Base-by-base conservation (phyloP, 2,329 filamentous ascomycete species). In the Trichoderma koningiopsis region DNA sequence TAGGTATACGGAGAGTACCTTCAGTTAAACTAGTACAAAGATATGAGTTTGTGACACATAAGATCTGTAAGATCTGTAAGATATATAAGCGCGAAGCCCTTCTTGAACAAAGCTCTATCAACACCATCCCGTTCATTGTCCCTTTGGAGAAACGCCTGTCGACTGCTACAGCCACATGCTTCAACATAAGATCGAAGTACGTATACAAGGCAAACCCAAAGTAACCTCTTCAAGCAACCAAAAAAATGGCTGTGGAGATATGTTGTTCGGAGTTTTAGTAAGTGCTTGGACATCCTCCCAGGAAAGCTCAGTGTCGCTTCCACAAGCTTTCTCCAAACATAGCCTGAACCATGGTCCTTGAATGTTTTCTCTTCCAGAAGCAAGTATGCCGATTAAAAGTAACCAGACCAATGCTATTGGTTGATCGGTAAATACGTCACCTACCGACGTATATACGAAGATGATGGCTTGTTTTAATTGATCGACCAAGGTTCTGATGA, bases 171-270 rank as follows among this genome's bases (percentile, higher is more conserved):
- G 40, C 40, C 19, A 43, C 8, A n/a, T 43, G 19, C 40, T 11
- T 52, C 29, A 62, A 24, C 59, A 49, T n/a, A 62, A 35, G n/a
- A 62, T 62, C 27, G 59, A n/a, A n/a, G 29, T 49, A 19, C 35
- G 33, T 19, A 62, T 35, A n/a, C 29, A 52, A 22, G 29, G n/a
- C n/a, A 35, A 14, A 22, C 19, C 27, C 43, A 62, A 24, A 33
- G 29, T 5, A 6, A 62, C 35, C 13, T 62, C 59, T 33, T 62
- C 59, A 62, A 62, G 29, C 29, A 62, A 35, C 59, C 59, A 62
- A 3, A 31, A 52, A 31, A 62, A 62, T 35, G 59, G 59, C n/a
- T 49, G 29, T 22, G 59, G 43, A 7, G 59, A 62, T 62, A 52
- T 4, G 43, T 27, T 62, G 13, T 52, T 62, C 7, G 59, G 59